These are phyloP conservation scores for Carex parvula DNA, from an alignment of 176 grass and related monocot genomes.

Conservation along the genomic window DNA sequence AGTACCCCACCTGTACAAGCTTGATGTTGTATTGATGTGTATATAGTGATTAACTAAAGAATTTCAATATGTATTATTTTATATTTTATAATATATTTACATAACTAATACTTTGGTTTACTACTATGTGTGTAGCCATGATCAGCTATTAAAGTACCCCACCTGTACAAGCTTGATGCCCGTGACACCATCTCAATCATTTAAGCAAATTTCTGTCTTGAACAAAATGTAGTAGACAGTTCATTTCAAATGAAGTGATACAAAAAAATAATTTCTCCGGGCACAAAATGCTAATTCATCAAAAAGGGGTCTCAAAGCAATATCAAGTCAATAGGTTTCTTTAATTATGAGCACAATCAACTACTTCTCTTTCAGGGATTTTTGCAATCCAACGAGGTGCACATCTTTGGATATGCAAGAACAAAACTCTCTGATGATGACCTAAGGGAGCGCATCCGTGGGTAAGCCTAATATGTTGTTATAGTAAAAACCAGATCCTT, in stretches of 20 bases:
- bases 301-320: neutral
- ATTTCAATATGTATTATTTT: neutral
- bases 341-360: slow-evolving; percentile 12
- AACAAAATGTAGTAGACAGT: slow-evolving; percentile 18
- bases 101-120: slow-evolving; percentile 6
- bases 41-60: neutral
- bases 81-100: neutral
- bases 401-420: slow-evolving; percentile 94
- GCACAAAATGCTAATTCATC: neutral
- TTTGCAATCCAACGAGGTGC: slow-evolving; percentile 66
- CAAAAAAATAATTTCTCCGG: slow-evolving; percentile 11
- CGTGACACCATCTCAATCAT: neutral
- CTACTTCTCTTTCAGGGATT: slow-evolving; percentile 53
- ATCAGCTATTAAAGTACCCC: neutral
- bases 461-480: slow-evolving; percentile 45
- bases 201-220: slow-evolving; percentile 16
- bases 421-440: slow-evolving; percentile 89
- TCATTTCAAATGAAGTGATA: neutral
- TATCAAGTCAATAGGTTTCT: neutral
- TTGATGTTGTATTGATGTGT: neutral
- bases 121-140: neutral
- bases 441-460: slow-evolving; percentile 70
- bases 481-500: neutral
- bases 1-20: neutral
- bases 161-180: neutral